Percentiles rank a stretch among this genome's conserved stretches.
Conservation (phyloP, 805 yeast genomes). For the Sugiyamaella smithiae region DNA sequence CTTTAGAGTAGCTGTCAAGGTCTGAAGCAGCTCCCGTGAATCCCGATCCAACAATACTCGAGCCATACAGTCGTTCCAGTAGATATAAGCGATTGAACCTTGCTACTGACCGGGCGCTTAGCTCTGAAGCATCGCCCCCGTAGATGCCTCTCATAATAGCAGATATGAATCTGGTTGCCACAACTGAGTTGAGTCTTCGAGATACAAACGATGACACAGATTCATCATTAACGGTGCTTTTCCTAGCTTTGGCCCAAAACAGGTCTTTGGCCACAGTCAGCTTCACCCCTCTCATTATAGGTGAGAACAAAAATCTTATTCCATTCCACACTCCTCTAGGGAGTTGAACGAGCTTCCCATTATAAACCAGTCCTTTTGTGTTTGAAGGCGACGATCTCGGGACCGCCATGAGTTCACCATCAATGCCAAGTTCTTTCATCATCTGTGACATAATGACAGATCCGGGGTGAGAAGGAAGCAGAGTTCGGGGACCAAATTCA, state of each 20-base stretch:
- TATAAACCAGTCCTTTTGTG: constrained; percentile 58
- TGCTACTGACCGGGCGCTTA: constrained; percentile 57
- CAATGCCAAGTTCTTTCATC: constrained; percentile 43
- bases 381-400: constrained; percentile 60
- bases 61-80: constrained; percentile 48
- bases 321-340: constrained; percentile 27
- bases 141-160: constrained; percentile 88
- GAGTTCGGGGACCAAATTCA: constrained; percentile 90
- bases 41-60: constrained; percentile 53
- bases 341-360: constrained; percentile 30
- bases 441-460: constrained; percentile 33
- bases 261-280: constrained; percentile 45
- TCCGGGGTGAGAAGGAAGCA: constrained; percentile 81
- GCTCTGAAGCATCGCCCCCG: constrained; percentile 70
- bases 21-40: constrained; percentile 36
- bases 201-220: constrained; percentile 62
- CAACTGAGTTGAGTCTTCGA: constrained; percentile 62
- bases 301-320: constrained; percentile 24
- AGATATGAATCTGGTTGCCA: constrained; percentile 60
- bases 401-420: constrained; percentile 53
- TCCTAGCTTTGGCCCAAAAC: constrained; percentile 29
- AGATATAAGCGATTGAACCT: constrained; percentile 54
- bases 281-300: constrained; percentile 48
- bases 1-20: constrained; percentile 26
- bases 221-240: constrained; percentile 52